Evolutionary conservation across 345 rosid species (phyloP).

Genomic region (Sonneratia caseolaris): DNA sequence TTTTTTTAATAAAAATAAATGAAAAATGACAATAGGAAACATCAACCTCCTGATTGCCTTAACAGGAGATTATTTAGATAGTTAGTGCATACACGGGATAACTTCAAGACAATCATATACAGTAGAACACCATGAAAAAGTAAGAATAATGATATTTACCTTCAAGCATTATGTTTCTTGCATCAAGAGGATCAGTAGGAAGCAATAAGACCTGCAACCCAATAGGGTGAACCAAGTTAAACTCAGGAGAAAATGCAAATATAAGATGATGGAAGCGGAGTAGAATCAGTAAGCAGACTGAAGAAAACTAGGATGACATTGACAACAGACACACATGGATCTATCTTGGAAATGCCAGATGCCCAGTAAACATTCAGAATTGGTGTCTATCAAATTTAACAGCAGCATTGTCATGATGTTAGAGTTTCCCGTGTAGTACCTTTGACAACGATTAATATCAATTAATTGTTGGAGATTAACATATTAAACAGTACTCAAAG

Average conservation of each 20-base stretch:
- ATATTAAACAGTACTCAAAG: neutral
- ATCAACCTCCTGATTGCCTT: neutral
- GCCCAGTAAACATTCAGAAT: neutral
- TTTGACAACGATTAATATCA: neutral
- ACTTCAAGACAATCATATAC: neutral
- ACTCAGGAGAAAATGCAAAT: neutral
- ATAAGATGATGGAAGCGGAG: neutral
- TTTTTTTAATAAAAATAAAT: neutral
- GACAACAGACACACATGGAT: neutral
- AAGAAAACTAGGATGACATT: neutral
- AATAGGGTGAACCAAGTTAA: neutral
- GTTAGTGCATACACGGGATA: neutral
- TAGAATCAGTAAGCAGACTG: neutral
- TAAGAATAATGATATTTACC: conserved; percentile 29
- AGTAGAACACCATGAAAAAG: neutral
- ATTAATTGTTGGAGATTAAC: neutral
- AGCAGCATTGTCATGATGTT: neutral
- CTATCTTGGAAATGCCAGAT: neutral
- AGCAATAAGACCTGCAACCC: conserved; percentile 51
- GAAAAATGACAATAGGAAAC: neutral
- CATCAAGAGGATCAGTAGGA: conserved; percentile 91
- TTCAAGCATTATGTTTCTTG: conserved; percentile 95
- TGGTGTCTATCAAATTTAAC: neutral
- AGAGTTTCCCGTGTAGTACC: neutral
- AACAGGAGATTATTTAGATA: neutral